Evolutionary conservation across 192 early-diverging fungal species (phyloP).

Genomic region (Entomortierella chlamydospora): DNA sequence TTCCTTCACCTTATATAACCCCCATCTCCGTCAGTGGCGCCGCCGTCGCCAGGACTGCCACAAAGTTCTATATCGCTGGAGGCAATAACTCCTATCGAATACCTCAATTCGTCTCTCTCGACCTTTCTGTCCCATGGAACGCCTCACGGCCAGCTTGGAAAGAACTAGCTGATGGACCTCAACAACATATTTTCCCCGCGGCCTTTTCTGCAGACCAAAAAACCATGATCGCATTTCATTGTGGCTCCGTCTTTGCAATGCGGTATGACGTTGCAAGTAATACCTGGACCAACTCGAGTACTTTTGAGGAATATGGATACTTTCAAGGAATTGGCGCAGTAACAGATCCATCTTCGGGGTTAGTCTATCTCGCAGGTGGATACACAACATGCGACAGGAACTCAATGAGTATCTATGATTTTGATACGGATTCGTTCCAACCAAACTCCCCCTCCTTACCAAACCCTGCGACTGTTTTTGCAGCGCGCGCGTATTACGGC

Average conservation of each 20-base stretch:
- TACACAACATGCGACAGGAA: slow-evolving; percentile 28
- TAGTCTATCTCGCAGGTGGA: slow-evolving; percentile 33
- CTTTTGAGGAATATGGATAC: background rate
- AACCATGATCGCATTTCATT: slow-evolving; percentile 24
- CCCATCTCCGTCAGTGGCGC: slow-evolving; percentile 5
- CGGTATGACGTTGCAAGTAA: slow-evolving; percentile 12
- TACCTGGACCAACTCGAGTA: slow-evolving; percentile 3
- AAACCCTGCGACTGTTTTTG: background rate
- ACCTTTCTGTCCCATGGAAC: slow-evolving; percentile 31
- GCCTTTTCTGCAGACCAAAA: slow-evolving; percentile 20
- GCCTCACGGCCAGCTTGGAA: slow-evolving; percentile 17
- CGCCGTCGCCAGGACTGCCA: slow-evolving; percentile 13
- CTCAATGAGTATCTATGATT: slow-evolving; percentile 27
- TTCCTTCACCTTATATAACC: background rate
- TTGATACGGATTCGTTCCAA: slow-evolving; percentile 11
- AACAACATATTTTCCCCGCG: slow-evolving; percentile 10
- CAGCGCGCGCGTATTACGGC: slow-evolving; percentile 24
- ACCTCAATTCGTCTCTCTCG: slow-evolving; percentile 28
- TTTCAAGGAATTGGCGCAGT: slow-evolving; percentile 39
- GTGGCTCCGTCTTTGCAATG: slow-evolving; percentile 15
- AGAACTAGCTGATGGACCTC: slow-evolving; percentile 10
- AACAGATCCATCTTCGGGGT: slow-evolving; percentile 22
- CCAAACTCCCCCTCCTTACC: background rate
- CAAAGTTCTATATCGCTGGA: slow-evolving; percentile 18
- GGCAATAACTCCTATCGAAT: background rate